phyloP scores from a whole-genome alignment of 225 moss, liverwort and hornwort genomes.

The Anthoceros angustus region DNA sequence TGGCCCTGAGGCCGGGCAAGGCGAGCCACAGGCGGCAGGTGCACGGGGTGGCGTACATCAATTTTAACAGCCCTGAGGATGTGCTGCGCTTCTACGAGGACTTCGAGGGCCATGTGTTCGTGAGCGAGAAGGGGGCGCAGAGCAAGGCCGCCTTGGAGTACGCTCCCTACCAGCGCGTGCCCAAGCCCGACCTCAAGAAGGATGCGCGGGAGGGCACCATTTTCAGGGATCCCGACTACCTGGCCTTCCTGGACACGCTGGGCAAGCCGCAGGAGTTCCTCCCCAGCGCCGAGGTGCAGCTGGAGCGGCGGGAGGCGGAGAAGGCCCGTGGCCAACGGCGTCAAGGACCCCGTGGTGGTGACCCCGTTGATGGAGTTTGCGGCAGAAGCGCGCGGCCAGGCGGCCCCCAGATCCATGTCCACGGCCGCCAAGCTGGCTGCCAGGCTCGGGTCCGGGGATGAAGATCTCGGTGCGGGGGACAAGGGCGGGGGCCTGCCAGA shows the following conservation, averaged over 20 bases:
- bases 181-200: conserved; percentile 77
- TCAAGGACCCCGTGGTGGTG: conserved; percentile 57
- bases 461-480: background rate
- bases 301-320: conserved; percentile 78
- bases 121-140: conserved; percentile 78
- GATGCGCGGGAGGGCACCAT: conserved; percentile 82
- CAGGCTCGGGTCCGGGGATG: background rate
- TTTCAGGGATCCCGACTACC: conserved; percentile 67
- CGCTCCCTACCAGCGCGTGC: conserved; percentile 77
- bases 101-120: conserved; percentile 72
- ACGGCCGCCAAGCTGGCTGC: conserved; percentile 37
- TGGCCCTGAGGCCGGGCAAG: conserved; percentile 63
- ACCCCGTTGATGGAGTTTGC: conserved; percentile 88
- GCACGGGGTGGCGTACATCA: conserved; percentile 66
- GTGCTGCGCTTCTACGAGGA: conserved; percentile 69
- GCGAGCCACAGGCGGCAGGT: conserved; percentile 57
- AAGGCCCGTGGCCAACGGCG: conserved; percentile 63
- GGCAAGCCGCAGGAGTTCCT: conserved; percentile 62
- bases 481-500: background rate
- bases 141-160: conserved; percentile 70
- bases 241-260: conserved; percentile 56
- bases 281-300: conserved; percentile 82
- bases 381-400: conserved; percentile 69
- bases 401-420: conserved; percentile 69
- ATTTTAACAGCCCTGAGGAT: conserved; percentile 83